Conservation (phyloP, 768 basidiomycete species). For the Rossbeevera mucosa region DNA sequence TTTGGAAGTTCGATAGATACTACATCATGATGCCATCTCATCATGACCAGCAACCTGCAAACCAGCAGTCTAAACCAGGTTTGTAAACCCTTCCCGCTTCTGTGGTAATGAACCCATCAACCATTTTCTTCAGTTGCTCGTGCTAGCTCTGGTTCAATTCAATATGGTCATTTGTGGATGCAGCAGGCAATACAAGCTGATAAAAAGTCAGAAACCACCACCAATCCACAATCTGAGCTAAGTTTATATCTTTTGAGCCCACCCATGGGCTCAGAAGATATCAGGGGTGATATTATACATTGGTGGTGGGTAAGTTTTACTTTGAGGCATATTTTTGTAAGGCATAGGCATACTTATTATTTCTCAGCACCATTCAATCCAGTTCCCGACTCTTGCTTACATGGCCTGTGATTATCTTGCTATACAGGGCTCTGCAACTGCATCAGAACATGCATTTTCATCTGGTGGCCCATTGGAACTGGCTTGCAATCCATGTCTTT, state of each 20-base stretch:
- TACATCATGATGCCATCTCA: neutral
- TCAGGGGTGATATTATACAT: neutral
- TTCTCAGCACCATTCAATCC: neutral
- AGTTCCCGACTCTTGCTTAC: neutral
- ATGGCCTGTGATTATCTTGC: neutral
- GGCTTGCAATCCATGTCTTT: too few relatives aligned
- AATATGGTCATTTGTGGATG: slow-evolving; percentile 2
- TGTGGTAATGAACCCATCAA: neutral
- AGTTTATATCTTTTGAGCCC: neutral
- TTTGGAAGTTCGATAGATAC: neutral
- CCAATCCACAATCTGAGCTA: neutral
- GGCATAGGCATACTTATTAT: neutral
- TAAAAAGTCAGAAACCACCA: neutral
- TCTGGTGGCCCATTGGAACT: too few relatives aligned
- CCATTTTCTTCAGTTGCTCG: neutral
- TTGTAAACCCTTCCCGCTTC: neutral
- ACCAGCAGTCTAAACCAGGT: neutral
- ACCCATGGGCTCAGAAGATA: neutral
- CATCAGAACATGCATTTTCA: too few relatives aligned
- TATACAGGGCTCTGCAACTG: slow-evolving; percentile 29
- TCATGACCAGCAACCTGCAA: neutral
- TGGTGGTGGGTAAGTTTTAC: slow-evolving; percentile 1
- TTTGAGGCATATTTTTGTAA: neutral
- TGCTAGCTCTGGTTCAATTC: neutral
- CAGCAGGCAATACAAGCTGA: neutral